Conservation (phyloP, 768 basidiomycete species). For the Lenzites betulinus region DNA sequence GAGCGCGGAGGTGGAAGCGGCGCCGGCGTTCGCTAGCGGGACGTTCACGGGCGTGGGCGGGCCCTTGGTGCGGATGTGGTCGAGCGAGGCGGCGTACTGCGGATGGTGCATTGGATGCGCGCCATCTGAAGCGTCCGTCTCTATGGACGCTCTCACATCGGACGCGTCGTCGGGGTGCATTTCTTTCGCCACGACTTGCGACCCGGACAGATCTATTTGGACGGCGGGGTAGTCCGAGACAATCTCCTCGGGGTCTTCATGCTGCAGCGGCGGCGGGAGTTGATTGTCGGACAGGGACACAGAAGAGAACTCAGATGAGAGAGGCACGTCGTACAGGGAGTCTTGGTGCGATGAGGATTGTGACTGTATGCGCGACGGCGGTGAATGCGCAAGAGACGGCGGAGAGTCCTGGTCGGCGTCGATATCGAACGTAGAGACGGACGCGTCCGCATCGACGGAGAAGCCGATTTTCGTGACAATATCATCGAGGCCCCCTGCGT, state of each 20-base stretch:
- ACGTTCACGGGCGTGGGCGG: constrained; percentile 12
- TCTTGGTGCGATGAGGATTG: constrained; percentile 23
- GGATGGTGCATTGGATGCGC: constrained; percentile 1
- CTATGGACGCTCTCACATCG: neutral
- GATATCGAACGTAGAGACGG: constrained; percentile 62
- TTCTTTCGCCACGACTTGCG: constrained; percentile 8
- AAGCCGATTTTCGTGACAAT: constrained; percentile 38
- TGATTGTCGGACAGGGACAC: constrained; percentile 18
- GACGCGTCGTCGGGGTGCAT: constrained; percentile 5
- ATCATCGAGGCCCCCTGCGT: constrained; percentile 26
- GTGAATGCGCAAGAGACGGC: constrained; percentile 15
- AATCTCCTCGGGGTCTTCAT: constrained; percentile 15
- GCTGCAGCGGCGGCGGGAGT: constrained; percentile 17
- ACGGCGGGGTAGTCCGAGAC: constrained; percentile 21
- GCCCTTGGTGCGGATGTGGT: constrained; percentile 13
- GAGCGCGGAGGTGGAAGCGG: constrained; percentile 27
- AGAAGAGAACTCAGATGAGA: constrained; percentile 26
- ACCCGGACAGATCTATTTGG: constrained; percentile 23
- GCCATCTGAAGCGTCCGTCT: neutral
- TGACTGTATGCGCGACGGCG: constrained; percentile 28
- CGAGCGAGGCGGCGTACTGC: constrained; percentile 14
- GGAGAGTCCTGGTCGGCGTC: constrained; percentile 37
- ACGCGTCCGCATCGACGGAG: constrained; percentile 42
- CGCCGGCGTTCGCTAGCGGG: constrained; percentile 4
- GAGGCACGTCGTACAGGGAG: constrained; percentile 28